Evolutionary conservation across 176 grass and related monocot genomes (phyloP), one percentile per base, ranked within the genome.

Genomic region (Rhynchospora tenuis): DNA sequence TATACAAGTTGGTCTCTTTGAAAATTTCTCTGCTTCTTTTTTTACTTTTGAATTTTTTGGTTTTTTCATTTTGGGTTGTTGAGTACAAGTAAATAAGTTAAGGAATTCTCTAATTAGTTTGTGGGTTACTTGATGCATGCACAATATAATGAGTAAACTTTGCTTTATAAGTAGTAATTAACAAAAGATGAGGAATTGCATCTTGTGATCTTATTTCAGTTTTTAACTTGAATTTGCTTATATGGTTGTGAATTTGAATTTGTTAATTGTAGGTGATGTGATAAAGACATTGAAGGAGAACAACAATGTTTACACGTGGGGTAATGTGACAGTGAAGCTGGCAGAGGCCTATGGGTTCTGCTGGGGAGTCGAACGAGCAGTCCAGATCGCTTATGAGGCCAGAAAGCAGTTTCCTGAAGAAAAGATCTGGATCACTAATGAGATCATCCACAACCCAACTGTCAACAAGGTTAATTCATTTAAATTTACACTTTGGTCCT

Each of bases 361-460:
- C 81, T 95, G 93, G 93, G 97, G 97, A 79, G 97, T 99, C 29
- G 97, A 99, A 87, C 91, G 97, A 33, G 97, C 97, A 46, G 93
- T 99, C 64, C 97, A 99, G 93, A 95, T 98, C 60, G 95, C 92
- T 33, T 99, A 99, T 83, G 97, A 99, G 88, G 91, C 97, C 80
- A 92, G 97, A 88, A 95, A 93, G 93, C 97, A 99, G 88, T 99
- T 99, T 81, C 97, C 97, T 62, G 93, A 95, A 31, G 93, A 99
- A 27, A 87, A 83, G 64, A 88, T 99, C 85, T 99, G 97, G 97
- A 79, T 99, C 82, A 99, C 97, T 58, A 99, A 99, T 86, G 91
- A 99, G 79, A 95, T 99, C 85, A 99, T 99, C 70, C 97, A 99
- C 85, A 99, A 99, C 48, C 97, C 97, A 11, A 99, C 93, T 0